Conservation (phyloP, 768 basidiomycete genomes). For the Boletus tomentosulus region DNA sequence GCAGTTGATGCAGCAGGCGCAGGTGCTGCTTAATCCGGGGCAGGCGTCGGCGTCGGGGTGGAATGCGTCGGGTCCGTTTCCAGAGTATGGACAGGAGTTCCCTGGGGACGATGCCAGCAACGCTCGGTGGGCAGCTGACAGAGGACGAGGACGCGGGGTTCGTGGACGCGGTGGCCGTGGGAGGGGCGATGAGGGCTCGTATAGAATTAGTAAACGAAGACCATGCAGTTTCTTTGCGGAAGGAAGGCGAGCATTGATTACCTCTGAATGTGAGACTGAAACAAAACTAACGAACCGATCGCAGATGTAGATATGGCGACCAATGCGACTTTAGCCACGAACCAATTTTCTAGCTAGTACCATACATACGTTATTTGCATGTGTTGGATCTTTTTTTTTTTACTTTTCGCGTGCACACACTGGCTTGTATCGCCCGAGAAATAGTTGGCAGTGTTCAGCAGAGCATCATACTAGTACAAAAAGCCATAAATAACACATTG, state of each 20-base stretch:
- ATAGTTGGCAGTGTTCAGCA: slow-evolving; percentile 16
- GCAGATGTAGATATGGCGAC: slow-evolving; percentile 87
- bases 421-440: slow-evolving; percentile 5
- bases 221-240: slow-evolving; percentile 87
- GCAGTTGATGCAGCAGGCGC: slow-evolving; percentile 49
- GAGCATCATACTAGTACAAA: slow-evolving; percentile 31
- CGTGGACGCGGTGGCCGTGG: slow-evolving; percentile 59
- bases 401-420: not conserved
- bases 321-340: slow-evolving; percentile 84
- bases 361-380: slow-evolving; percentile 10
- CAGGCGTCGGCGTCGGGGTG: slow-evolving; percentile 34
- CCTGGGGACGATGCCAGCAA: slow-evolving; percentile 44
- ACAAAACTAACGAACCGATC: slow-evolving; percentile 39
- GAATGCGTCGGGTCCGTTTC: slow-evolving; percentile 39
- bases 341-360: slow-evolving; percentile 30
- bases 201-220: slow-evolving; percentile 81
- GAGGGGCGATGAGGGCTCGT: slow-evolving; percentile 51
- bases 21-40: slow-evolving; percentile 29
- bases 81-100: slow-evolving; percentile 44
- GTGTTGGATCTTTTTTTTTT: not conserved
- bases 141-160: slow-evolving; percentile 51
- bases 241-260: slow-evolving; percentile 84
- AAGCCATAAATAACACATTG: slow-evolving; percentile 35
- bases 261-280: slow-evolving; percentile 21
- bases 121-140: slow-evolving; percentile 43